Base-by-base conservation (phyloP, 257 asterid genomes). In the Craterostigma plantagineum region DNA sequence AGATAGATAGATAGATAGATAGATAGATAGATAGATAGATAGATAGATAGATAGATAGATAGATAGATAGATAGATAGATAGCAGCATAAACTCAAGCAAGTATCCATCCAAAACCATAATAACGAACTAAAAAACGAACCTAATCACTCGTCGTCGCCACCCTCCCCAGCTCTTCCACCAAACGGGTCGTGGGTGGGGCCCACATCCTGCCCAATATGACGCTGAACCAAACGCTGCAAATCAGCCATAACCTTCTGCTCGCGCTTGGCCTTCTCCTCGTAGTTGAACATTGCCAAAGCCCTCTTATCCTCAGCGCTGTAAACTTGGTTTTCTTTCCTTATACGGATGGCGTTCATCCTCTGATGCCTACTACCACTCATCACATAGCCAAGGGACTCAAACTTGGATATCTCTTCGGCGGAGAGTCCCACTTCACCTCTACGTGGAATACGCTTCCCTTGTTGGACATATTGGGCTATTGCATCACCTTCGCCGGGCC, bases 401-500 rank as follows among this genome's bases (percentile, higher is more conserved):
- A 79, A 87, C 71, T 75, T 87, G 0, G 69, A 59, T 62, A 87
- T 87, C 75, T 87, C 98, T 2, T 87, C 98, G 49, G 98, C 98
- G 4, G 98, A 76, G 17, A 87, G 81, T 52, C 98, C 98, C 68
- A 87, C 98, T 65, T 87, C 98, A 16, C 98, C 98, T 82, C 98
- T 82, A 45, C 98, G 82, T 15, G 98, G 98, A 38, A 87, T 87
- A 76, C 98, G 98, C 68, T 87, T 87, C 45, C 98, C 98, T 65
- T 87, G 98, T 69, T 87, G 95, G 62, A 87, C 98, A 44, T 79
- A 87, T 61, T 82, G 98, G 0, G 98, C 98, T 58, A 87, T 87
- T 45, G 98, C 98, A 73, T 87, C 98, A 71, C 98, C 98, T 75
- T 87, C 98, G 57, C 98, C 98, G 0, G 98, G 98, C 76, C 98